Conservation (phyloP, 2,329 filamentous ascomycete species). For the Cercospora sojina region DNA sequence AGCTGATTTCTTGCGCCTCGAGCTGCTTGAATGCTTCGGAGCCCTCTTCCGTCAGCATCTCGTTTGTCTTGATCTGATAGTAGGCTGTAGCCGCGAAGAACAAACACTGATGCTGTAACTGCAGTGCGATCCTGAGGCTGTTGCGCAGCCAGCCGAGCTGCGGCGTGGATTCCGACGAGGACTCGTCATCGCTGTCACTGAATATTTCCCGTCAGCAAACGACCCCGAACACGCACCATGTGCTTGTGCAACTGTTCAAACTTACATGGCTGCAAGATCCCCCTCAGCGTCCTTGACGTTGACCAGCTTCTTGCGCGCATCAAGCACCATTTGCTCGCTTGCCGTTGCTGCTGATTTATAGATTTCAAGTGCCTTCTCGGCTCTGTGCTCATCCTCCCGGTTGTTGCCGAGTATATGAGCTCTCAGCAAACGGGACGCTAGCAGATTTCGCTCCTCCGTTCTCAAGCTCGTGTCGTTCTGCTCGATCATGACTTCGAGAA, state of each 20-base stretch:
- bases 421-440: slow-evolving; percentile 64
- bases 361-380: slow-evolving; percentile 65
- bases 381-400: slow-evolving; percentile 52
- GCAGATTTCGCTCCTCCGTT: slow-evolving; percentile 66
- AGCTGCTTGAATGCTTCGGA: slow-evolving; percentile 66
- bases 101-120: slow-evolving; percentile 74
- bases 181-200: slow-evolving; percentile 36
- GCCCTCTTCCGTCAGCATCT: slow-evolving; percentile 61
- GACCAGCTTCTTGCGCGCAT: slow-evolving; percentile 63
- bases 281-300: slow-evolving; percentile 44
- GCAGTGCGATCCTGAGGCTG: slow-evolving; percentile 69
- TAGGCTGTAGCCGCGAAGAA: slow-evolving; percentile 85
- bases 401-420: slow-evolving; percentile 81
- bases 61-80: slow-evolving; percentile 77
- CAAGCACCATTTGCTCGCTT: slow-evolving; percentile 54
- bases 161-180: slow-evolving; percentile 29
- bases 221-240: background rate
- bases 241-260: background rate
- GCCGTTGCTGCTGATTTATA: slow-evolving; percentile 58
- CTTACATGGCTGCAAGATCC: slow-evolving; percentile 4
- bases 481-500: slow-evolving; percentile 88
- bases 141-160: slow-evolving; percentile 48
- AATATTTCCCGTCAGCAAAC: background rate
- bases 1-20: slow-evolving; percentile 68
- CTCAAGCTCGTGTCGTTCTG: slow-evolving; percentile 69